These are phyloP conservation scores for Pisolithus marmoratus DNA, from an alignment of 768 basidiomycete genomes.

Conservation along the genomic window DNA sequence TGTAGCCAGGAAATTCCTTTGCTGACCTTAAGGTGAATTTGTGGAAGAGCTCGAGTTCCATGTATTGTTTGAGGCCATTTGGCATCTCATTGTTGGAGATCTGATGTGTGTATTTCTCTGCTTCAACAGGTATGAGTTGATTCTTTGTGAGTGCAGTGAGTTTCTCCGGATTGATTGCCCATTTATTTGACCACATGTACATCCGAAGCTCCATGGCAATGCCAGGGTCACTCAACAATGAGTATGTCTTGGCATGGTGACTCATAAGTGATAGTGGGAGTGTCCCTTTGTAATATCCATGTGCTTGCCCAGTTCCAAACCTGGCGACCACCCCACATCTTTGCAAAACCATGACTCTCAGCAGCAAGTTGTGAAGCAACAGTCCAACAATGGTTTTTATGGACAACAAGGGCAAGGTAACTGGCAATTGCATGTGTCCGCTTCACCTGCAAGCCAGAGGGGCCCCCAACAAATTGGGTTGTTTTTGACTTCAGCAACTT, in stretches of 20 bases:
- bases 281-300: slow-evolving; percentile 4
- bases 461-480: slow-evolving; percentile 19
- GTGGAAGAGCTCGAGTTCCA: too few relatives aligned
- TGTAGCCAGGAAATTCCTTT: too few relatives aligned
- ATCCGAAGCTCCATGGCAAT: too few relatives aligned
- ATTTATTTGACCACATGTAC: too few relatives aligned
- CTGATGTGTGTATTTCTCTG: too few relatives aligned
- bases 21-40: too few relatives aligned
- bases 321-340: slow-evolving; percentile 24
- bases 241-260: slow-evolving; percentile 4
- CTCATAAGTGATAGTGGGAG: not conserved
- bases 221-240: not conserved
- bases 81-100: too few relatives aligned
- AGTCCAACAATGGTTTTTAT: slow-evolving; percentile 13
- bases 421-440: slow-evolving; percentile 22
- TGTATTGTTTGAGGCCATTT: too few relatives aligned
- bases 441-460: slow-evolving; percentile 23
- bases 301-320: slow-evolving; percentile 20
- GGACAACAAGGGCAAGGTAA: slow-evolving; percentile 20
- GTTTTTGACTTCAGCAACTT: slow-evolving; percentile 19
- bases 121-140: too few relatives aligned
- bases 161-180: too few relatives aligned
- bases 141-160: too few relatives aligned
- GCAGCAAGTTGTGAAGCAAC: slow-evolving; percentile 16
- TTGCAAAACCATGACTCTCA: slow-evolving; percentile 27